Evolutionary conservation across 139 green algal species (phyloP).

Genomic region (Ulvella scutata): DNA sequence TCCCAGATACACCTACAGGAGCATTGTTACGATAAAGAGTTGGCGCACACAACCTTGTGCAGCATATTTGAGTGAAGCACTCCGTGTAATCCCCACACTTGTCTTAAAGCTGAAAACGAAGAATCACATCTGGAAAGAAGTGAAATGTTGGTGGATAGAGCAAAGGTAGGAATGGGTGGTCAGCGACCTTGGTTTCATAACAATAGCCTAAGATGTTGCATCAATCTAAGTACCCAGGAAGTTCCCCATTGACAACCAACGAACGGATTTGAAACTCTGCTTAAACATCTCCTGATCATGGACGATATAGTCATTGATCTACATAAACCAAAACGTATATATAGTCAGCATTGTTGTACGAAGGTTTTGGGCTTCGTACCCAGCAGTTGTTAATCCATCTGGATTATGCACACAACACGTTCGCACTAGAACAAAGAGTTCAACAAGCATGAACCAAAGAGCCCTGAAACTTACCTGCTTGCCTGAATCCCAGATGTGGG

Average conservation of each 20-base stretch:
- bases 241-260: too few relatives aligned
- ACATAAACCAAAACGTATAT: neutral
- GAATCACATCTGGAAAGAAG: neutral
- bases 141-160: neutral
- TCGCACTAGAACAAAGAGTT: neutral
- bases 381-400: neutral
- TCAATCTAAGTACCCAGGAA: too few relatives aligned
- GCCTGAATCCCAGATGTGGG: neutral
- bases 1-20: constrained; percentile 50
- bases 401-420: neutral
- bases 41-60: neutral
- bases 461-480: neutral
- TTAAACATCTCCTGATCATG: too few relatives aligned
- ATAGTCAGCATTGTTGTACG: neutral
- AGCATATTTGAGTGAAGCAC: neutral
- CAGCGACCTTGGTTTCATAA: neutral
- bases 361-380: neutral
- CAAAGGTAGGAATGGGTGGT: neutral
- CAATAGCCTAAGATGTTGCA: too few relatives aligned
- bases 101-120: neutral
- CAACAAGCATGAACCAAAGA: neutral
- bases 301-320: too few relatives aligned
- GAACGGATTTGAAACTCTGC: too few relatives aligned
- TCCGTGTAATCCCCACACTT: neutral
- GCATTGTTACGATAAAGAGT: neutral